Evolutionary conservation across 495 filamentous ascomycete species (phyloP), one percentile per base, ranked within the genome.

Genomic region (Xylaria venustula): DNA sequence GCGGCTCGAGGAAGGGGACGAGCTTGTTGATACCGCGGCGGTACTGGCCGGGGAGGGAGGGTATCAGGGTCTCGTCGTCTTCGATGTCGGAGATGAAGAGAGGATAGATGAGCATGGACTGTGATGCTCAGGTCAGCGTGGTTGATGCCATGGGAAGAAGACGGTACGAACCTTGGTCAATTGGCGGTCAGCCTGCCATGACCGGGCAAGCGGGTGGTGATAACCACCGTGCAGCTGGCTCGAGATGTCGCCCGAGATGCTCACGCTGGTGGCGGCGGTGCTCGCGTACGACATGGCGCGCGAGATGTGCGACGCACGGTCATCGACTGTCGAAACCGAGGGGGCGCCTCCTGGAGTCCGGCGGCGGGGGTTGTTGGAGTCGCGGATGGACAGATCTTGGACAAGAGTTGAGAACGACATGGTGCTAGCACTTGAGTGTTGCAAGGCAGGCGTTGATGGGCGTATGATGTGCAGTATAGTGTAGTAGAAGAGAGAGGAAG

Each of bases 21-120:
- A 98, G 67, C 58, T 86, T 91, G 75, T 96, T 96, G 69, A 98
- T 65, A 47, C 95, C 93, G 54, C 90, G 87, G 56, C 93, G 92
- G 74, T 86, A 76, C 76, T 97, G 93, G 67, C 88, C 88, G 11
- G 94, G 94, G 2, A 98, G 83, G 40, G 92, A 96, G 41, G 92
- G 87, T 48, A 98, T 93, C 9, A 90, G 83, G 3, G 87, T 90
- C 75, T 96, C 91, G 77, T 98, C 93, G 67, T 98, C 90, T 15
- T 91, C 88, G 56, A 90, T 85, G 75, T 98, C 94, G 59, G 94
- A 94, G 64, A 98, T 88, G 78, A 98, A 98, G 44, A 98, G 83
- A 2, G 94, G 94, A 74, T 95, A 97, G 53, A 98, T 96, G 65
- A 98, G 85, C 93, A 98, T 98, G 32, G 92, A 92, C 93, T 96